Evolutionary conservation across 371 early-diverging fungal genomes (phyloP).

Genomic region (Apophysomyces variabilis): DNA sequence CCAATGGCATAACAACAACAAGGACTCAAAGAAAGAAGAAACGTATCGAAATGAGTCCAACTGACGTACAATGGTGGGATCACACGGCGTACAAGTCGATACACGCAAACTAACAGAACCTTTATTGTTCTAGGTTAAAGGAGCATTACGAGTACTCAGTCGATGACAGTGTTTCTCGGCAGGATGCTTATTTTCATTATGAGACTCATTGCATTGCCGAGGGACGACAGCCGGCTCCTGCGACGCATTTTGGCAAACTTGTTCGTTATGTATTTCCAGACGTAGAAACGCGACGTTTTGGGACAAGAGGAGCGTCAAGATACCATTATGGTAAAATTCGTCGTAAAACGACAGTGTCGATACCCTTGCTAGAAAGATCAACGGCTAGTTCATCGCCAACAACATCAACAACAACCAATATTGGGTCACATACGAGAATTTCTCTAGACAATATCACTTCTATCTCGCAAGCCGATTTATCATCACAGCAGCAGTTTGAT

Average conservation of each 20-base stretch:
- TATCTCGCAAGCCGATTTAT: neutral
- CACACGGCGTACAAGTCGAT: neutral
- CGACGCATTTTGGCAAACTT: constrained; percentile 3
- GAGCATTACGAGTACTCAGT: neutral
- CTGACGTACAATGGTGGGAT: neutral
- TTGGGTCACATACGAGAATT: neutral
- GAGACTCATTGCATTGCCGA: neutral
- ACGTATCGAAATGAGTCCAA: neutral
- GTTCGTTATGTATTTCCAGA: neutral
- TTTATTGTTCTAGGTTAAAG: neutral
- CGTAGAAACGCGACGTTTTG: constrained; percentile 7
- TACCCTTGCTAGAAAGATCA: neutral
- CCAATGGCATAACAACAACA: neutral
- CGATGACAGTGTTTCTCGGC: neutral
- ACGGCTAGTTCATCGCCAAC: neutral
- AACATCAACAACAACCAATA: neutral
- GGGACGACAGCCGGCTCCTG: neutral
- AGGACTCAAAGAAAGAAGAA: neutral
- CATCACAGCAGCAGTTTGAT: neutral
- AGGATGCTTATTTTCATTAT: neutral
- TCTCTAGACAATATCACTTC: neutral
- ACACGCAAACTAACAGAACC: neutral
- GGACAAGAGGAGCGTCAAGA: neutral
- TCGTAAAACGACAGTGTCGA: neutral
- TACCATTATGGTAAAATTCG: constrained; percentile 7